Evolutionary conservation across 768 basidiomycete genomes (phyloP), one percentile per base, ranked within the genome.

Genomic region (Russula griseocarnosa): DNA sequence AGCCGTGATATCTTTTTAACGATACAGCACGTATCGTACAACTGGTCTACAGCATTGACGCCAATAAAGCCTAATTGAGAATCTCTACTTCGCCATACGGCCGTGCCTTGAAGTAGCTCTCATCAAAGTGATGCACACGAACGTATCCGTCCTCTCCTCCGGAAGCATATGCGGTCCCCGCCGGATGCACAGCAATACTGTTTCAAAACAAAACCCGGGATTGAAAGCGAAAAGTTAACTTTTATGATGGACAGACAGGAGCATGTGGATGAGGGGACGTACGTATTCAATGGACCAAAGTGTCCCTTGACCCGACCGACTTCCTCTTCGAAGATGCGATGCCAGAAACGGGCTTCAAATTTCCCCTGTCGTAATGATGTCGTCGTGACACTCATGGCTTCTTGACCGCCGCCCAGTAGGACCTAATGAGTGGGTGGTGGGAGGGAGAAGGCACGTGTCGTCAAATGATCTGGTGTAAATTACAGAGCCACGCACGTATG

Each of bases 321-420:
- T 74, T 98, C 96, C 79, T 97, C 94, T 76, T 96, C 94, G 70
- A 96, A 90, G 42, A 96, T 81, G 69, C 89, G 93, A 80, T 99
- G 96, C 94, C 94, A 98, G 79, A 99, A 98, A 44, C 94, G 83
- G 13, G 94, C 92, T 77, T 98, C 97, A 74, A 99, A 99, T 76
- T 98, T 97, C 24, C 96, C 97, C 74, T 97, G 92, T 57, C 97
- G 86, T 26, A 86, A 71, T 2, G 93, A 94, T 0, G 96, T 98
- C 9, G 94, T 98, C 16, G 97, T 98, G 56, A 98, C 97, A 71
- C 79, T 86, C 93, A 94, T 96, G 5, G 97, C 97, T 73, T 97
- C 96, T 76, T 98, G 97, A 49, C 97, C 97, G 74, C 97, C 96
- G 50, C 97, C 97, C 26, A 97, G 80, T 36, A 98, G 83, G 49